Percentiles rank a stretch among this genome's conserved stretches.
phyloP scores from a whole-genome alignment of 2,329 filamentous ascomycete species.

The Periconia sp. region DNA sequence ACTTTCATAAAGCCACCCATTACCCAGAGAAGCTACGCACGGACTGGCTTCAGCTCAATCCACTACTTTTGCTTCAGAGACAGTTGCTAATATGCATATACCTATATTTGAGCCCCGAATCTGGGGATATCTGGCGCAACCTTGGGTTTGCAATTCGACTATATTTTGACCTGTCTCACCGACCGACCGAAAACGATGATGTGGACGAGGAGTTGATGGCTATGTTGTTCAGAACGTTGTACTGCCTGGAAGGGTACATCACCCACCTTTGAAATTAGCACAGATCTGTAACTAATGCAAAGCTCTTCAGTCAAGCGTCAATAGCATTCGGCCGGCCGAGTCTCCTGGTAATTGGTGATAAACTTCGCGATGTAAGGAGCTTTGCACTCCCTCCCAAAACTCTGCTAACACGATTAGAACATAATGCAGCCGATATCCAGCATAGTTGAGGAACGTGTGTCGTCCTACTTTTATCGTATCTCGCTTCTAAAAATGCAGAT shows the following conservation, averaged over 20 bases:
- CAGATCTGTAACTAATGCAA: not conserved
- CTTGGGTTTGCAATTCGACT: constrained; percentile 1
- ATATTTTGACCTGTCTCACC: constrained; percentile 1
- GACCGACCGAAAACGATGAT: not conserved
- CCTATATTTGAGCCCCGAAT: not conserved
- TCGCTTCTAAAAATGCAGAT: constrained; percentile 1
- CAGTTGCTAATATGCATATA: not conserved
- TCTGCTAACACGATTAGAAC: not conserved
- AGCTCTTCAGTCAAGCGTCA: constrained; percentile 2
- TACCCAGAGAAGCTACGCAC: not conserved
- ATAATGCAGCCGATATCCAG: not conserved
- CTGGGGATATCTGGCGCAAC: constrained; percentile 3
- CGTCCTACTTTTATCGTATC: not conserved
- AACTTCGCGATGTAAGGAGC: not conserved
- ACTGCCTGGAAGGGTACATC: constrained; percentile 1
- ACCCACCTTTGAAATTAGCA: too few relatives aligned
- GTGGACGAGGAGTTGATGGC: not conserved
- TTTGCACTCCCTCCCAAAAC: not conserved
- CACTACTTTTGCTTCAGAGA: not conserved
- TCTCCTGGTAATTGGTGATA: constrained; percentile 1
- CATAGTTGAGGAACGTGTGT: not conserved
- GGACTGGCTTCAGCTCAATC: not conserved
- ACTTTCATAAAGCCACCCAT: not conserved
- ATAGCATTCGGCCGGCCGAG: constrained; percentile 1
- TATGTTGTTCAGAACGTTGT: constrained; percentile 1